These are phyloP conservation scores for Pleurotus sapidus DNA, from an alignment of 768 basidiomycete species.

Conservation along the genomic window DNA sequence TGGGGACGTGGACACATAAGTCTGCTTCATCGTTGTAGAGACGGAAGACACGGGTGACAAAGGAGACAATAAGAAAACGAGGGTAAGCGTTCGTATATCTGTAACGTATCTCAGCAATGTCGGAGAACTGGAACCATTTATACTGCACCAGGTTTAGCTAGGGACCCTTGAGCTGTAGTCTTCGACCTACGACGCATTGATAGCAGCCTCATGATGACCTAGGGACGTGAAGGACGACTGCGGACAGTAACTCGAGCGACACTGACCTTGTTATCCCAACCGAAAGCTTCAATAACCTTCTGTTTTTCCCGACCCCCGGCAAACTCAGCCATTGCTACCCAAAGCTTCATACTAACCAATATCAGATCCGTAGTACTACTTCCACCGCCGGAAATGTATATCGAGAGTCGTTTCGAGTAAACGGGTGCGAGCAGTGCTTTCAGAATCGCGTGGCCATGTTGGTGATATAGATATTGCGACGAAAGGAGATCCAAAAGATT, in stretches of 20 bases:
- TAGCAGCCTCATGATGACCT: conserved; percentile 68
- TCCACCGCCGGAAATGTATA: conserved; percentile 44
- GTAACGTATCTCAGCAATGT: conserved; percentile 2
- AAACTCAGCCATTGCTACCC: conserved; percentile 58
- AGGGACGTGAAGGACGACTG: conserved; percentile 1
- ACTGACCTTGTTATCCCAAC: conserved; percentile 75
- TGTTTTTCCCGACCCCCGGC: conserved; percentile 66
- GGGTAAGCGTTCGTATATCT: conserved; percentile 81
- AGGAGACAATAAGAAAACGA: conserved; percentile 69
- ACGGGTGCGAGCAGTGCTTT: conserved; percentile 54
- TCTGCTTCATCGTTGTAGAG: conserved; percentile 51
- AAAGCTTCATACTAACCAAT: conserved; percentile 63
- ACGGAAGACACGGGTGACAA: conserved; percentile 47
- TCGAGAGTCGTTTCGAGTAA: conserved; percentile 55
- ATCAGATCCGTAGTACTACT: conserved; percentile 64
- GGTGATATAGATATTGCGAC: conserved; percentile 66
- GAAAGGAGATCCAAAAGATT: conserved; percentile 62
- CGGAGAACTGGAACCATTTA: not conserved
- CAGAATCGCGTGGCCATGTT: conserved; percentile 59
- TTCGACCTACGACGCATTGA: conserved; percentile 67
- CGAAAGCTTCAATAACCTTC: conserved; percentile 61
- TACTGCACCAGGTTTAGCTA: conserved; percentile 53
- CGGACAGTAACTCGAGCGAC: not conserved
- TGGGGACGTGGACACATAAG: conserved; percentile 58
- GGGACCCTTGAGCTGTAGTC: conserved; percentile 30